Base-by-base conservation (phyloP, 2,329 filamentous ascomycete genomes). In the Fusarium miscanthi region DNA sequence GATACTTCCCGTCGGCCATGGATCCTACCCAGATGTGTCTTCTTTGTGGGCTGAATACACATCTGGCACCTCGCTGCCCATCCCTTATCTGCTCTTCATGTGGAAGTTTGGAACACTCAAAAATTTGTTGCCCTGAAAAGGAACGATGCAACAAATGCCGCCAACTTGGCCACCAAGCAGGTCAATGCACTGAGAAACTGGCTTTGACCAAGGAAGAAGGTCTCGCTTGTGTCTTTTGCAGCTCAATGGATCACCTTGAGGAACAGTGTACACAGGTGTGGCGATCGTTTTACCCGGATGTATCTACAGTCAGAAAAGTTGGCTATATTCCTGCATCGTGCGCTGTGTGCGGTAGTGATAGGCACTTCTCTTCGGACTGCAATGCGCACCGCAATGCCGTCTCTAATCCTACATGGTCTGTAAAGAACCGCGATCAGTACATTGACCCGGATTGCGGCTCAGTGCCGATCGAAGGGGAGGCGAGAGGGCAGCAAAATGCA, bases 151-250 rank as follows among this genome's bases (percentile, higher is more conserved):
- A 74, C 53, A 90, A 89, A 76, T 94, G 92, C 79, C 86, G 84
- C 52, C 88, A 91, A 78, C 82, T 87, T 46, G 92, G 91, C 14
- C 92, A 94, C 75, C 74, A 76, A 56, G 80, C 81, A 23, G 74
- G 79, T 2, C 73, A 81, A 12, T 94, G 92, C 76, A 75, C 80
- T 4, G 89, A 91, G 69, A 89, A 89, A 67, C 83, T 92, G 45
- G 79, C 80, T 6, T 72, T 86, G 56, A 82, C 85, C 21, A 86
- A 85, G 69, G 84, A 85, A 21, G 89, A 91, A 61, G 84, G 85
- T 27, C 81, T 87, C 51, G 85, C 86, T 6, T 94, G 92, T 78
- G 87, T 88, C 16, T 82, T 90, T 38, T 94, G 92, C 79, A 82
- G 82, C 42, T 85, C 85, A 11, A 71, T 76, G 6, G 83, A 86